Evolutionary conservation across 495 filamentous ascomycete species (phyloP).

Genomic region (Niebla homalea): DNA sequence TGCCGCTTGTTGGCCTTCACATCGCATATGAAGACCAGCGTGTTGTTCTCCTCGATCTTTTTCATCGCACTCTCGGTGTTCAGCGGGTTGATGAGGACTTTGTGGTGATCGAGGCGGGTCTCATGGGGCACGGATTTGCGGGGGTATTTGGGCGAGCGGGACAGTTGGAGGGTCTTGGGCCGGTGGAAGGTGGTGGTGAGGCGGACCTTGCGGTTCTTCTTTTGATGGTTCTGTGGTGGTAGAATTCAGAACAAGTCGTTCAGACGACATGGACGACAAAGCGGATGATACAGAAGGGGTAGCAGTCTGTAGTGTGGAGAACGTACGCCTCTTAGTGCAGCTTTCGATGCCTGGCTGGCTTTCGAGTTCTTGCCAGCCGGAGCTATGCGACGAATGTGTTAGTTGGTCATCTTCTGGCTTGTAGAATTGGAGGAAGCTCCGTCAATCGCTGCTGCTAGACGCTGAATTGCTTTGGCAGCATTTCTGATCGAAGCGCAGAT

Average conservation of each 20-base stretch:
- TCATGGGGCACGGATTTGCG: constrained; percentile 84
- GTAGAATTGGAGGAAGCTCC: neutral
- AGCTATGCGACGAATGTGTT: constrained; percentile 45
- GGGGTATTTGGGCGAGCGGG: constrained; percentile 89
- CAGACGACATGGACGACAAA: constrained; percentile 9
- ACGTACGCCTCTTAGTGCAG: constrained; percentile 79
- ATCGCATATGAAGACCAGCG: constrained; percentile 96
- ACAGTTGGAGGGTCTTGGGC: constrained; percentile 84
- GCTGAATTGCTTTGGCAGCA: neutral
- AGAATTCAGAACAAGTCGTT: neutral
- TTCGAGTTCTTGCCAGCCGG: constrained; percentile 55
- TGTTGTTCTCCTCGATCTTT: constrained; percentile 99
- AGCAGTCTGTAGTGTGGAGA: constrained; percentile 16
- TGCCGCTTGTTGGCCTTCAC: constrained; percentile 99
- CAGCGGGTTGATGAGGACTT: constrained; percentile 70
- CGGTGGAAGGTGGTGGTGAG: constrained; percentile 92
- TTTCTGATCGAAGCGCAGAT: neutral
- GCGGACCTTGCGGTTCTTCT: constrained; percentile 88
- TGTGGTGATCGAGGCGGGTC: constrained; percentile 84
- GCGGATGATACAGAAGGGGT: neutral
- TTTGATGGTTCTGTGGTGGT: constrained; percentile 45
- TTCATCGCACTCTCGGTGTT: constrained; percentile 99
- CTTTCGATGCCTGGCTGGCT: constrained; percentile 86
- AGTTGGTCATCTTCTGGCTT: neutral
- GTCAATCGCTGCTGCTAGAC: neutral